phyloP scores from a whole-genome alignment of 306 rosid genomes.

The Cucumis hystrix region DNA sequence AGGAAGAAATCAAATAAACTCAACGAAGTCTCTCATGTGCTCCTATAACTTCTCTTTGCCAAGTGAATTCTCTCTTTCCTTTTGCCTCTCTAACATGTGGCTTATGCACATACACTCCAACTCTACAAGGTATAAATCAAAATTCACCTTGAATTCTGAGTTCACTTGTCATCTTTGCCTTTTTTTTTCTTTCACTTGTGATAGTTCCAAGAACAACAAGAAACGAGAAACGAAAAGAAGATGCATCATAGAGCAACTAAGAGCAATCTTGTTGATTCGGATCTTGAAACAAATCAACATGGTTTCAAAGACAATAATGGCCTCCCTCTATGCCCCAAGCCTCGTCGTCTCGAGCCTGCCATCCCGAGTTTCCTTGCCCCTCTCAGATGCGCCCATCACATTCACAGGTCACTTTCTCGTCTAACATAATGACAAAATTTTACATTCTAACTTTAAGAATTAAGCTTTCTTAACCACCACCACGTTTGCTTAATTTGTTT shows the following conservation, averaged over 20 bases:
- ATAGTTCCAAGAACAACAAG: constrained; percentile 1
- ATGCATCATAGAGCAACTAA: constrained; percentile 53
- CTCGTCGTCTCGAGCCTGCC: constrained; percentile 36
- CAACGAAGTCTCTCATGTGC: not conserved
- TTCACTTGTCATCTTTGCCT: not conserved
- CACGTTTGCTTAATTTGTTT: not conserved
- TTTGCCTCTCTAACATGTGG: constrained; percentile 22
- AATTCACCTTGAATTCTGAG: not conserved
- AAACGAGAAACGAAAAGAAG: not conserved
- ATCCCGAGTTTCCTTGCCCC: constrained; percentile 64
- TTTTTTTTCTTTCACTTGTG: not conserved
- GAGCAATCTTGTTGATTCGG: constrained; percentile 41
- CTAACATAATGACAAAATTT: not conserved
- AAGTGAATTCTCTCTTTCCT: not conserved
- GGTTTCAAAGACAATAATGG: constrained; percentile 11
- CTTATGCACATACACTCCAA: constrained; percentile 21
- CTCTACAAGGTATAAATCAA: constrained; percentile 23
- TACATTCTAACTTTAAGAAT: not conserved
- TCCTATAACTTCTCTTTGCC: constrained; percentile 3
- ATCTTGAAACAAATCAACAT: constrained; percentile 20
- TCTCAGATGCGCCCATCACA: constrained; percentile 37
- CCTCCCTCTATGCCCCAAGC: constrained; percentile 72
- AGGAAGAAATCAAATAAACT: not conserved
- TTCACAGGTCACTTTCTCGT: constrained; percentile 19
- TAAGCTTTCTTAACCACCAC: too few relatives aligned